A percentile compares a stretch with the other conserved stretches of the same genome.
These are phyloP conservation scores for Alloteropsis semialata DNA, from an alignment of 176 grass and related monocot genomes.

Conservation along the genomic window DNA sequence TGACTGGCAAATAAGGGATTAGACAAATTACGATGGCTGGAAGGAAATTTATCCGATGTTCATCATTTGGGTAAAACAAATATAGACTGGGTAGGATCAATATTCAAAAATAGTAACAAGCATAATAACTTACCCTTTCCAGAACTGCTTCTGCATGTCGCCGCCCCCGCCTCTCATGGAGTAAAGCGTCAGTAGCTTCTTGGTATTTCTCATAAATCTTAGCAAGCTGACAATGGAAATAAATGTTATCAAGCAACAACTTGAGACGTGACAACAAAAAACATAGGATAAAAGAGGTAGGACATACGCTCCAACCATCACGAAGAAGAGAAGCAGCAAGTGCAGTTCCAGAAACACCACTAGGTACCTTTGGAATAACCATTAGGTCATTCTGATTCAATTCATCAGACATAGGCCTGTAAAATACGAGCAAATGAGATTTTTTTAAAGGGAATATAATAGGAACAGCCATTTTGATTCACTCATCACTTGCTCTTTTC, in stretches of 20 bases:
- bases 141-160: constrained; percentile 90
- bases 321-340: constrained; percentile 95
- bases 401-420: constrained; percentile 53
- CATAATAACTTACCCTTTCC: constrained; percentile 64
- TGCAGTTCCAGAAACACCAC: constrained; percentile 90
- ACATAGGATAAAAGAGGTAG: constrained; percentile 8
- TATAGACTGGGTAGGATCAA: not conserved
- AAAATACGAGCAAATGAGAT: constrained; percentile 13
- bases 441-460: not conserved
- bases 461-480: not conserved
- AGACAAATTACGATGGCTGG: not conserved
- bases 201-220: constrained; percentile 99
- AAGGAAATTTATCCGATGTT: not conserved
- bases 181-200: constrained; percentile 93
- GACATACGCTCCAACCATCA: constrained; percentile 95
- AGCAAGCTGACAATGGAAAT: constrained; percentile 55
- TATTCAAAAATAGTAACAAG: constrained; percentile 6
- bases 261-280: constrained; percentile 25
- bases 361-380: constrained; percentile 71
- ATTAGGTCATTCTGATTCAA: constrained; percentile 52
- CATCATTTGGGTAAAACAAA: constrained; percentile 2
- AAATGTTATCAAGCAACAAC: constrained; percentile 25
- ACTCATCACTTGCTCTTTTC: not conserved
- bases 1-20: not conserved
- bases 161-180: constrained; percentile 83